Conservation (phyloP, 176 grass and related monocot species). For the Oryza officinalis region DNA sequence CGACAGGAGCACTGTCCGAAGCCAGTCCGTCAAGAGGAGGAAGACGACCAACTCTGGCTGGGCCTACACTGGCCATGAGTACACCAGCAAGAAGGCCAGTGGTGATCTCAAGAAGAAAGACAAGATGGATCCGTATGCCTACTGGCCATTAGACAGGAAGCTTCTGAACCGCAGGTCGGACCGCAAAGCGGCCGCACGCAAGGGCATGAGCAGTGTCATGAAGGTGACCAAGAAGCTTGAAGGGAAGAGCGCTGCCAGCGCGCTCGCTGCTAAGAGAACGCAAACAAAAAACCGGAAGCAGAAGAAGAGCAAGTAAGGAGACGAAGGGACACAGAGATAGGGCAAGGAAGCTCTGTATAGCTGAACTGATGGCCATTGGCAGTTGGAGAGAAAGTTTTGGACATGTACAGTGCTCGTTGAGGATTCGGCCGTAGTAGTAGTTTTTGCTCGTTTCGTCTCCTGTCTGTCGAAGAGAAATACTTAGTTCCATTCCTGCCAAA, state of each 20-base stretch:
- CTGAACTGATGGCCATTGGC: not conserved
- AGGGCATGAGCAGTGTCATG: slow-evolving; percentile 85
- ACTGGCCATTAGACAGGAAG: slow-evolving; percentile 87
- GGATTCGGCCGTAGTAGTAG: not conserved
- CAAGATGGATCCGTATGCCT: slow-evolving; percentile 94
- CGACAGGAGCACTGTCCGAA: slow-evolving; percentile 45
- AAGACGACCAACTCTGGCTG: slow-evolving; percentile 67
- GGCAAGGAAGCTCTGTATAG: slow-evolving; percentile 21
- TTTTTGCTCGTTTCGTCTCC: not conserved
- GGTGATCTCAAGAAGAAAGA: slow-evolving; percentile 87
- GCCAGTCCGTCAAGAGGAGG: slow-evolving; percentile 61
- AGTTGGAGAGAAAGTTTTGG: not conserved
- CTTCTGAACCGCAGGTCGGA: slow-evolving; percentile 82
- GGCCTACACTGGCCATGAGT: slow-evolving; percentile 85
- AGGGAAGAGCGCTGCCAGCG: slow-evolving; percentile 71
- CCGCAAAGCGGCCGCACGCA: slow-evolving; percentile 69
- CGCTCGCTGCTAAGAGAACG: slow-evolving; percentile 38
- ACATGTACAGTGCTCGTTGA: not conserved
- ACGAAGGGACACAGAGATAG: not conserved
- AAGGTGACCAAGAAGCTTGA: slow-evolving; percentile 79
- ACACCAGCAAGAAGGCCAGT: slow-evolving; percentile 76
- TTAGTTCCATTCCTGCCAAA: not conserved
- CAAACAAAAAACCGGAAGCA: slow-evolving; percentile 46
- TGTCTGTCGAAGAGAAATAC: not conserved
- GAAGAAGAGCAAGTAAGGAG: slow-evolving; percentile 44